Evolutionary conservation across 2,329 filamentous ascomycete genomes (phyloP).

Genomic region (Aspergillus caelatus): DNA sequence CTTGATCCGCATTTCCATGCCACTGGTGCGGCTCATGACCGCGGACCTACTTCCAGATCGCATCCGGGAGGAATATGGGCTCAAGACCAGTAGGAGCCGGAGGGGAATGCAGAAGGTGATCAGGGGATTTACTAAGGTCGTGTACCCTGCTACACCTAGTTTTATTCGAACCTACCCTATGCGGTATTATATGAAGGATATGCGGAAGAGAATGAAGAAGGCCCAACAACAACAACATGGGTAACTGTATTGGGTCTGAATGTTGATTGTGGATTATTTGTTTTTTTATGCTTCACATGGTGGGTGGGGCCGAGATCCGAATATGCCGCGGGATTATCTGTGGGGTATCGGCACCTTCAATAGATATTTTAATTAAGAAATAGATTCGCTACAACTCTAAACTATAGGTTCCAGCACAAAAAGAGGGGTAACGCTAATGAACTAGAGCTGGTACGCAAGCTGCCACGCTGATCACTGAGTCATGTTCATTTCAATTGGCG

Average conservation of each 20-base stretch:
- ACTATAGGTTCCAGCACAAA: background rate
- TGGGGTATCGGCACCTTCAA: background rate
- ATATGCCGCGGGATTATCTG: background rate
- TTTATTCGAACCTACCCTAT: constrained; percentile 29
- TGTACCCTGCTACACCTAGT: constrained; percentile 30
- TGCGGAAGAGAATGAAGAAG: constrained; percentile 21
- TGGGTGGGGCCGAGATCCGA: background rate
- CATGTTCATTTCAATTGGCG: background rate
- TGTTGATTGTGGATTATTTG: background rate
- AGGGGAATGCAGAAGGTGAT: constrained; percentile 22
- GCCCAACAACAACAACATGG: background rate
- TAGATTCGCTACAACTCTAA: background rate
- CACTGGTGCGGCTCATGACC: constrained; percentile 32
- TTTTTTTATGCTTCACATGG: background rate
- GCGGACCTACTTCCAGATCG: constrained; percentile 32
- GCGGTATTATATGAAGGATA: constrained; percentile 36
- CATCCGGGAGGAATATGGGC: constrained; percentile 30
- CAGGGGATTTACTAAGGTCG: constrained; percentile 22
- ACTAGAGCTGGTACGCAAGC: background rate
- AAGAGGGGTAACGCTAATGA: background rate
- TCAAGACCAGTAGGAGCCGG: constrained; percentile 26
- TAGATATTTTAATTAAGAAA: background rate
- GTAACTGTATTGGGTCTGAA: background rate
- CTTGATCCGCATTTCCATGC: constrained; percentile 27
- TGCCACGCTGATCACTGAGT: background rate